Evolutionary conservation across 2,329 filamentous ascomycete species (phyloP).

Genomic region (Pestalotiopsis sp.): DNA sequence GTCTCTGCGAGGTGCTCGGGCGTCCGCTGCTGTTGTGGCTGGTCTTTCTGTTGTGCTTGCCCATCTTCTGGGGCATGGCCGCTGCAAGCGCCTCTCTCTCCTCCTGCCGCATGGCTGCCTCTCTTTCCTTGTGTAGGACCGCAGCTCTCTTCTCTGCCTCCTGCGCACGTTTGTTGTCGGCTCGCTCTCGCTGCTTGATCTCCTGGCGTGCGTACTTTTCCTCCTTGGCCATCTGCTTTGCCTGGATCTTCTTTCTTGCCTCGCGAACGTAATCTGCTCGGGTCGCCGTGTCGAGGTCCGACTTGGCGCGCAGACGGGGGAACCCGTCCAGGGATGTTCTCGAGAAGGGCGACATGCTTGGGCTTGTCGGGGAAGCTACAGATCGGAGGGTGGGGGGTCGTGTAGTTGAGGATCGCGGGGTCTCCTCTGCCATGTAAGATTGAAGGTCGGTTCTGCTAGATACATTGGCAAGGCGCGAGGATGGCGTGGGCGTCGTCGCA

Average conservation of each 20-base stretch:
- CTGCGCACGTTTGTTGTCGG: conserved; percentile 58
- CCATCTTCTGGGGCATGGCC: conserved; percentile 26
- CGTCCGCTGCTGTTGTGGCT: conserved; percentile 32
- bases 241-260: conserved; percentile 64
- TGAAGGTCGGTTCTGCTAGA: conserved; percentile 53
- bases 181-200: conserved; percentile 59
- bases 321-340: conserved; percentile 64
- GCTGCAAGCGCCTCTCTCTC: conserved; percentile 33
- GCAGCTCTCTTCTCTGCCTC: conserved; percentile 50
- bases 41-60: conserved; percentile 31
- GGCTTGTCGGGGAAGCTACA: conserved; percentile 33
- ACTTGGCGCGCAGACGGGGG: conserved; percentile 59
- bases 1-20: conserved; percentile 26
- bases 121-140: conserved; percentile 47
- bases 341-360: conserved; percentile 50
- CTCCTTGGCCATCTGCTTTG: conserved; percentile 62
- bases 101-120: conserved; percentile 43
- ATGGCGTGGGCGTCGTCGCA: conserved; percentile 29
- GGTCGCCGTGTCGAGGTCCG: conserved; percentile 58
- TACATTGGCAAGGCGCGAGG: conserved; percentile 43
- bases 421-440: conserved; percentile 39
- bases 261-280: conserved; percentile 61
- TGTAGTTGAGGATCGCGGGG: conserved; percentile 33
- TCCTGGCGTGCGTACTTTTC: conserved; percentile 65
- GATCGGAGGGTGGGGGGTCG: conserved; percentile 13